These are phyloP conservation scores for Calocybe gambosa DNA, from an alignment of 1,284 basidiomycete species.

Conservation along the genomic window DNA sequence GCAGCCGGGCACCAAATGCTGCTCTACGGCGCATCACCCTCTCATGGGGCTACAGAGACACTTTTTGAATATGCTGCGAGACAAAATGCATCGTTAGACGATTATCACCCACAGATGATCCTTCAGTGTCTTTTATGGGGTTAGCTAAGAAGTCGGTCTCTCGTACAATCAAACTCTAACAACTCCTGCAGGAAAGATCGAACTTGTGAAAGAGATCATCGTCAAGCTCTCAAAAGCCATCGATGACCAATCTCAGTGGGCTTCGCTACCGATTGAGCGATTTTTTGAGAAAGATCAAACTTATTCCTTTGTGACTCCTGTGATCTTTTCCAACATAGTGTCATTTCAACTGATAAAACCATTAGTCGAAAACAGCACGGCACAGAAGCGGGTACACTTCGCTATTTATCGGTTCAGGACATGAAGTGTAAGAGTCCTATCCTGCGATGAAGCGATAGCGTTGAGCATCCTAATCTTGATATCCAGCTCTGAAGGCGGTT, in stretches of 20 bases:
- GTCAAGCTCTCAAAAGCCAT: slow-evolving; percentile 47
- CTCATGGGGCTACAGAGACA: slow-evolving; percentile 30
- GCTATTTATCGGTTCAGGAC: slow-evolving; percentile 37
- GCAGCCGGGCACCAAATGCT: slow-evolving; percentile 75
- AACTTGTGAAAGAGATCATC: slow-evolving; percentile 78
- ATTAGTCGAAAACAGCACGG: slow-evolving; percentile 7
- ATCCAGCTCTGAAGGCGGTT: slow-evolving; percentile 47
- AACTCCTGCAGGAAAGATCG: slow-evolving; percentile 46
- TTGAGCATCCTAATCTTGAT: background rate
- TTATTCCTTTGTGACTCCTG: slow-evolving; percentile 16
- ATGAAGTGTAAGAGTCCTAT: slow-evolving; percentile 34
- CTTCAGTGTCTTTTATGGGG: slow-evolving; percentile 91
- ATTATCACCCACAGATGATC: slow-evolving; percentile 89
- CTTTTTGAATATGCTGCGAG: slow-evolving; percentile 79
- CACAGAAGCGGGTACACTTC: slow-evolving; percentile 36
- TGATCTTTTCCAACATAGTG: background rate
- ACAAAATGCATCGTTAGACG: slow-evolving; percentile 77
- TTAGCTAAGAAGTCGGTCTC: slow-evolving; percentile 29
- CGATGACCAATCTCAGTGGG: slow-evolving; percentile 25
- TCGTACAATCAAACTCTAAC: background rate
- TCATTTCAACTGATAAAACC: background rate
- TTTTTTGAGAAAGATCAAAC: slow-evolving; percentile 34
- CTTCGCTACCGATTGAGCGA: slow-evolving; percentile 46
- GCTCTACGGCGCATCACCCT: slow-evolving; percentile 50
- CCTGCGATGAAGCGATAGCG: background rate